Conservation (phyloP, 202 grass and related monocot genomes). For the Panicum virgatum region DNA sequence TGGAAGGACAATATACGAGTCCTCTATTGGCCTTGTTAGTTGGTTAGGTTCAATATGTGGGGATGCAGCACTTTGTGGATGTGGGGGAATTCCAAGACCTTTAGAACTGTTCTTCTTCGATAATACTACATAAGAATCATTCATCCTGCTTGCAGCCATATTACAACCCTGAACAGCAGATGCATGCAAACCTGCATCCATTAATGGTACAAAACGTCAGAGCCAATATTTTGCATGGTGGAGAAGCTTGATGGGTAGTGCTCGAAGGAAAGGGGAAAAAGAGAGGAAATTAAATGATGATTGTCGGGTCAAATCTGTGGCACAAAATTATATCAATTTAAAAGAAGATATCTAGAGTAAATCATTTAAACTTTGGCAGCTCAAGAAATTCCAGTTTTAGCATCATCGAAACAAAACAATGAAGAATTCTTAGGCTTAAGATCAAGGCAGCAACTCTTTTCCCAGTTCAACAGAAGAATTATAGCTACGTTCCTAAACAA, state of each 20-base stretch:
- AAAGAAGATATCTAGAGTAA: neutral
- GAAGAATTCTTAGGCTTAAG: neutral
- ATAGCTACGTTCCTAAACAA: too few relatives aligned
- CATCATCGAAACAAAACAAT: conserved; percentile 25
- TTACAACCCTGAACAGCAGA: conserved; percentile 62
- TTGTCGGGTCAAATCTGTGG: neutral
- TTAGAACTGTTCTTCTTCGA: conserved; percentile 70
- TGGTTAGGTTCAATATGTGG: too few relatives aligned
- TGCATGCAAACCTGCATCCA: conserved; percentile 67
- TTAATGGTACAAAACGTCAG: conserved; percentile 32
- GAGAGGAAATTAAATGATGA: neutral
- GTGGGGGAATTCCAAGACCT: conserved; percentile 59
- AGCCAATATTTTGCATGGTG: neutral
- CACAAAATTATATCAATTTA: conserved; percentile 3
- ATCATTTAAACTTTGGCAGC: neutral
- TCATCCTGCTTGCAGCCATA: conserved; percentile 68
- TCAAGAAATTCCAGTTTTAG: conserved; percentile 20
- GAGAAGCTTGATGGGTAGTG: neutral
- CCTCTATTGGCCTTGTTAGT: conserved; percentile 74
- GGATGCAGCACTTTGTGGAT: conserved; percentile 34
- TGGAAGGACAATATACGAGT: conserved; percentile 88
- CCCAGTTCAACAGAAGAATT: neutral
- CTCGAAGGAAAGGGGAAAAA: neutral
- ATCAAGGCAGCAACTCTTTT: neutral
- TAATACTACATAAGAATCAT: conserved; percentile 78